A percentile compares a stretch with the other conserved stretches of the same genome.
Conservation (phyloP, 2,329 filamentous ascomycete species). For the Corinectria fuckeliana region DNA sequence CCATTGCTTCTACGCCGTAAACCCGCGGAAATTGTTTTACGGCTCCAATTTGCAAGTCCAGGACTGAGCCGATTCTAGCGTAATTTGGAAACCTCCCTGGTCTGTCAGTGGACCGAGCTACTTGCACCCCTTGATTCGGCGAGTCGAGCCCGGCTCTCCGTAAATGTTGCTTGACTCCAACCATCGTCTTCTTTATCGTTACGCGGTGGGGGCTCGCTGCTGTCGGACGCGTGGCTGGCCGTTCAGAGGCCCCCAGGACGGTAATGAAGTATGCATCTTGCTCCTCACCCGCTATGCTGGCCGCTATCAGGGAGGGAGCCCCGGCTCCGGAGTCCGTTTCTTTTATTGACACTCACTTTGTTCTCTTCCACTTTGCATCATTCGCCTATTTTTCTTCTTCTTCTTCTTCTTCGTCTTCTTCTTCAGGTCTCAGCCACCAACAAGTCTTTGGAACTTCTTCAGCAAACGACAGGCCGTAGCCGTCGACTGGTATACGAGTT, state of each 20-base stretch:
- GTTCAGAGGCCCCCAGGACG: neutral
- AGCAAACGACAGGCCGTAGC: neutral
- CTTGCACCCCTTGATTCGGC: neutral
- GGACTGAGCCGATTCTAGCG: constrained; percentile 2
- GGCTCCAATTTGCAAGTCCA: neutral
- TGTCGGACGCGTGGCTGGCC: constrained; percentile 14
- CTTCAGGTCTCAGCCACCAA: neutral
- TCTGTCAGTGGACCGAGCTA: constrained; percentile 12
- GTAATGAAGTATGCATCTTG: constrained; percentile 6
- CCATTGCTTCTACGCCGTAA: neutral
- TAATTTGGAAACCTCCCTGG: neutral
- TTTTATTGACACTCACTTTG: constrained; percentile 9
- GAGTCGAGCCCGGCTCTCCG: neutral
- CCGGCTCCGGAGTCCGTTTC: constrained; percentile 1
- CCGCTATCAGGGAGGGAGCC: neutral
- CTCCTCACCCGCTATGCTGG: constrained; percentile 4
- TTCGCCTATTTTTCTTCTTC: neutral
- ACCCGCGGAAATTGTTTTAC: constrained; percentile 4
- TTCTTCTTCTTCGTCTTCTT: neutral
- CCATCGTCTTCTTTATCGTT: neutral
- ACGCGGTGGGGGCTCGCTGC: constrained; percentile 8
- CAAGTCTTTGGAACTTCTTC: neutral
- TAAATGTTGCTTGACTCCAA: neutral
- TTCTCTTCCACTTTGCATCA: neutral
- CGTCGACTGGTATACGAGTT: neutral